Evolutionary conservation across 805 yeast genomes (phyloP), one percentile per base, ranked within the genome.

Genomic region (Candida patagonica): DNA sequence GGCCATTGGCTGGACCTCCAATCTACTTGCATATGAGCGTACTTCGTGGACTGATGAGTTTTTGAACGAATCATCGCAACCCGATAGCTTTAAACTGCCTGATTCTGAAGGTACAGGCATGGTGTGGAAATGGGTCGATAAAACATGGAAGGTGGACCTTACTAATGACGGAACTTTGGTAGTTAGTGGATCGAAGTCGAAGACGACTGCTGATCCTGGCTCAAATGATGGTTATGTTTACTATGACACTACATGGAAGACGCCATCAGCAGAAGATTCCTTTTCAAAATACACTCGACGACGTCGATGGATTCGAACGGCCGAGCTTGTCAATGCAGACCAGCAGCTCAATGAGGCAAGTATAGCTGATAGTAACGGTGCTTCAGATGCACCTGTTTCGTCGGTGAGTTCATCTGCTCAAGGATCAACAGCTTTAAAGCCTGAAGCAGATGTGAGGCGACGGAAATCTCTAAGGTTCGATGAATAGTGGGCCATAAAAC

Each of bases 1-100:
- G 29, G 97, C 96, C 10, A 84, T 89, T 51, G 98, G 98, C 9
- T 89, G 98, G 98, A 89, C 97, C 0, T 70, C 94, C 12, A 87
- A 87, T 55, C 68, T 92, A 56, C 69, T 92, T 46, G 80, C 94
- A 37, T 89, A 89, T 56, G 98, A 89, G 62, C 73, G 98, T 56
- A 79, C 95, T 0, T 80, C 97, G 3, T 89, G 97, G 96, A 88
- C 97, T 0, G 98, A 89, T 57, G 96, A 88, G 59, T 88, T 87
- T 55, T 66, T 87, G 46, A 89, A 88, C 59, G 95, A 87, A 56
- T 73, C 85, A 1, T 76, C 81, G 5, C 68, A 87, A 6, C 79
- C 88, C 15, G 92, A 81, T 5, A 62, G 70, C 15, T 89, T 89
- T 61, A 76, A 78, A 56, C 66, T 89, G 42, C 97, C 98, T 3